Percentiles rank a stretch among this genome's conserved stretches.
These are phyloP conservation scores for Wilhelminamyces savonicus DNA, from an alignment of 805 yeast species.

Conservation along the genomic window DNA sequence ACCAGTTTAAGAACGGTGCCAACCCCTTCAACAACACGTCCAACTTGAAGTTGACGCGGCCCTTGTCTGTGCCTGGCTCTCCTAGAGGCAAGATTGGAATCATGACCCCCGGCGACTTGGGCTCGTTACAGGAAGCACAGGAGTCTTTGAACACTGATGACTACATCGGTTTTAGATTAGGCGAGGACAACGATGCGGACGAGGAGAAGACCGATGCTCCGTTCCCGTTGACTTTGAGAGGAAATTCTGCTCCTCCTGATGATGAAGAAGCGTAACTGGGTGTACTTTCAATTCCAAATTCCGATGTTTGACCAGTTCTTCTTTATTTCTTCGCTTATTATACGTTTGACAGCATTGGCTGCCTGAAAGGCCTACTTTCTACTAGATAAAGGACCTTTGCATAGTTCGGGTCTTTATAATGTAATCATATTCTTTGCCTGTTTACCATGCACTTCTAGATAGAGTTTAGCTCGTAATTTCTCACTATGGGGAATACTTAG, in stretches of 20 bases:
- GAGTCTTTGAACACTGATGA: slow-evolving; percentile 69
- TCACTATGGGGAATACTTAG: too few species aligned
- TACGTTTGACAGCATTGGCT: too few species aligned
- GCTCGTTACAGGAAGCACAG: slow-evolving; percentile 88
- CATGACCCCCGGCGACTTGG: slow-evolving; percentile 98
- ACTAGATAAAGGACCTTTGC: too few species aligned
- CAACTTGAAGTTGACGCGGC: slow-evolving; percentile 74
- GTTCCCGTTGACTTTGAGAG: slow-evolving; percentile 46
- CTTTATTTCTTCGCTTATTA: too few species aligned
- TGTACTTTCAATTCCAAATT: too few species aligned
- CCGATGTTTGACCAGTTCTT: too few species aligned
- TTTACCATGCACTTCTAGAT: too few species aligned
- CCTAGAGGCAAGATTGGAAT: slow-evolving; percentile 70
- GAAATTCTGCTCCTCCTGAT: slow-evolving; percentile 39
- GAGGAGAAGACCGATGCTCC: slow-evolving; percentile 28
- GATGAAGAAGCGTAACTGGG: too few species aligned
- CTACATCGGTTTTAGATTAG: slow-evolving; percentile 54
- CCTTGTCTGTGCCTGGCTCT: slow-evolving; percentile 95
- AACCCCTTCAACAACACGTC: slow-evolving; percentile 40
- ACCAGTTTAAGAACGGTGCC: slow-evolving; percentile 53
- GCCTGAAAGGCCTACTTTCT: too few species aligned
- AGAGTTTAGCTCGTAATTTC: too few species aligned
- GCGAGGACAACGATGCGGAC: slow-evolving; percentile 38
- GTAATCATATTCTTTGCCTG: too few species aligned
- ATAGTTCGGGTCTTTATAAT: too few species aligned